Evolutionary conservation across 2,329 filamentous ascomycete genomes (phyloP).

Genomic region (Colletotrichum godetiae): DNA sequence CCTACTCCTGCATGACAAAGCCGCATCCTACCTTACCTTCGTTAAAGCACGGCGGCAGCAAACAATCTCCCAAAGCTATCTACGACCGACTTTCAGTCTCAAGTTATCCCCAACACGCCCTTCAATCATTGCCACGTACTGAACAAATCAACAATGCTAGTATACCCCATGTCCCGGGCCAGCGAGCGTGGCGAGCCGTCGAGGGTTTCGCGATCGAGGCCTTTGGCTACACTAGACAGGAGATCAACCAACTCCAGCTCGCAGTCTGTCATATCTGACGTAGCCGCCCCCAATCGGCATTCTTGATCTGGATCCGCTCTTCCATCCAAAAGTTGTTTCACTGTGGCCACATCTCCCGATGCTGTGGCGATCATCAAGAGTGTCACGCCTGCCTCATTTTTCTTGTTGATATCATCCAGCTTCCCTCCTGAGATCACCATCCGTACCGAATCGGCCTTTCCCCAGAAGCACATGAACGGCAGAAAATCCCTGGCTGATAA

Average conservation of each 20-base stretch:
- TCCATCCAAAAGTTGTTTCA: background rate
- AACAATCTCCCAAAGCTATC: background rate
- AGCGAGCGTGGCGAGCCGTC: background rate
- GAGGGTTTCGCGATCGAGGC: background rate
- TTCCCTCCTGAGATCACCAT: background rate
- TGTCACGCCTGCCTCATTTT: no score
- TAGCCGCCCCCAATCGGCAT: background rate
- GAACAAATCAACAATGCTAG: background rate
- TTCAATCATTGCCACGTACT: background rate
- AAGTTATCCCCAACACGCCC: background rate
- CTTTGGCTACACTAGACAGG: background rate
- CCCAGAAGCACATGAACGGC: conserved; percentile 9
- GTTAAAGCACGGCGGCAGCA: background rate
- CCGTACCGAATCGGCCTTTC: background rate
- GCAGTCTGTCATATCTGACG: background rate
- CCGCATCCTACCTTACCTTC: background rate
- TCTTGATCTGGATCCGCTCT: background rate
- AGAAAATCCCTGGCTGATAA: background rate
- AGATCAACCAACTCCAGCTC: background rate
- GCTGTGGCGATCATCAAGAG: background rate
- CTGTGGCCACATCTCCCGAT: background rate
- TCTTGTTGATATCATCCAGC: background rate
- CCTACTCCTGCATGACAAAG: background rate
- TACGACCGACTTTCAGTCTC: background rate
- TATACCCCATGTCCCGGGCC: background rate